These are phyloP conservation scores for Saccharata proteae DNA, from an alignment of 2,329 filamentous ascomycete species.

Conservation along the genomic window DNA sequence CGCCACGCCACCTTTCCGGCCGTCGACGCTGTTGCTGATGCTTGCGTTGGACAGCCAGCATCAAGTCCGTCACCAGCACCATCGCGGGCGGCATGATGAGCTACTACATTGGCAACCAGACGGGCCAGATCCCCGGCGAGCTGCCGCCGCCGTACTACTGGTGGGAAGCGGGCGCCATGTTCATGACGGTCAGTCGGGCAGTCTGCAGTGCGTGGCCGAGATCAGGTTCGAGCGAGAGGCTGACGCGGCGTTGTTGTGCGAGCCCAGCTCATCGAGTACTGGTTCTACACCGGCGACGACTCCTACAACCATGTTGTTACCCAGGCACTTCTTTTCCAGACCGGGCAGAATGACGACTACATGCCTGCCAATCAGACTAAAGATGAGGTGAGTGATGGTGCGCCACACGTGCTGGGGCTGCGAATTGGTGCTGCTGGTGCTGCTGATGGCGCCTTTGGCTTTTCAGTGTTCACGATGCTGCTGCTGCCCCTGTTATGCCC, in stretches of 20 bases:
- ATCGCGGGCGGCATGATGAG: conserved; percentile 38
- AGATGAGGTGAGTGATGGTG: conserved; percentile 13
- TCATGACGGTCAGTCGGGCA: conserved; percentile 3
- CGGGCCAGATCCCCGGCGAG: conserved; percentile 40
- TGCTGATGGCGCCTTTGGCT: neutral
- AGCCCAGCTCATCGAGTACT: conserved; percentile 62
- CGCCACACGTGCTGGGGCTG: neutral
- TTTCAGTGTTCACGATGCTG: no score
- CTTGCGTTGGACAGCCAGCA: conserved; percentile 12
- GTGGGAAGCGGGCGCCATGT: conserved; percentile 67
- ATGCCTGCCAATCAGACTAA: conserved; percentile 25
- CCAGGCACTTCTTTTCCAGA: conserved; percentile 29
- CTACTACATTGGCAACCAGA: conserved; percentile 39
- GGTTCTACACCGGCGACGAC: conserved; percentile 66
- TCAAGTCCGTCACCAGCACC: conserved; percentile 33
- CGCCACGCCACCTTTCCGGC: no score
- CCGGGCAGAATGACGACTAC: conserved; percentile 15
- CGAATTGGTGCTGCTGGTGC: neutral
- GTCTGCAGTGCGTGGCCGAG: neutral
- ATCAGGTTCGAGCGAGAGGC: neutral
- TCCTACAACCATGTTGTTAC: conserved; percentile 57
- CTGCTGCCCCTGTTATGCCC: no score
- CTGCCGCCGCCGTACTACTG: conserved; percentile 43
- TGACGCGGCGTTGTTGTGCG: neutral
- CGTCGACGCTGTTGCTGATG: neutral